Conservation (phyloP, 257 asterid genomes). For the Asclepias syriaca region DNA sequence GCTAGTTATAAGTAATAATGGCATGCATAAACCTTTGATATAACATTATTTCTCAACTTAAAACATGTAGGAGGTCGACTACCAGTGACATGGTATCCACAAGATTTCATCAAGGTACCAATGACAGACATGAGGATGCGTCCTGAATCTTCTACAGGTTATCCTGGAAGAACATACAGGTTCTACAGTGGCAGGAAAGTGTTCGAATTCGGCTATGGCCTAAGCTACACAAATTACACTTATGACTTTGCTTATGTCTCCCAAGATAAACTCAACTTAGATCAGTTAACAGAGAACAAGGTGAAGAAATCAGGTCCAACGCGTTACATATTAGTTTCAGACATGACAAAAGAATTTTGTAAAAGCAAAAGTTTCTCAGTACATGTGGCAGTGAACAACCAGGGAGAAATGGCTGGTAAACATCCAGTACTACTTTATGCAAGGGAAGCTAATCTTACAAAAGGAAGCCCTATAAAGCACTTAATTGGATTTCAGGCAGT, state of each 20-base stretch:
- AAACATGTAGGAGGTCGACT: slow-evolving; percentile 49
- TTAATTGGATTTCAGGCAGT: slow-evolving; percentile 50
- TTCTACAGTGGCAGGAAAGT: slow-evolving; percentile 63
- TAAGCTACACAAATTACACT: slow-evolving; percentile 52
- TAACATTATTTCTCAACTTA: neutral
- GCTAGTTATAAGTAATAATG: neutral
- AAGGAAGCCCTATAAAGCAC: slow-evolving; percentile 33
- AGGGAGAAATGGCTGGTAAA: slow-evolving; percentile 40
- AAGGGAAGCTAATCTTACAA: slow-evolving; percentile 13
- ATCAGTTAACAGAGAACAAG: neutral
- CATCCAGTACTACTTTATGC: slow-evolving; percentile 48
- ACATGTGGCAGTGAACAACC: slow-evolving; percentile 35
- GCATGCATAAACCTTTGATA: neutral
- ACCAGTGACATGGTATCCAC: slow-evolving; percentile 75
- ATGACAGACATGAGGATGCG: slow-evolving; percentile 85
- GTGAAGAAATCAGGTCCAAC: neutral
- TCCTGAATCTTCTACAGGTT: slow-evolving; percentile 46
- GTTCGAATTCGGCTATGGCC: slow-evolving; percentile 60
- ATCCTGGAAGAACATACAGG: slow-evolving; percentile 71
- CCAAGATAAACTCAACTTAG: slow-evolving; percentile 24
- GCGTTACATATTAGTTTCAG: slow-evolving; percentile 25
- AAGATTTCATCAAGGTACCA: slow-evolving; percentile 40
- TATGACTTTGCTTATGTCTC: slow-evolving; percentile 36
- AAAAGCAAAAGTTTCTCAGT: slow-evolving; percentile 26
- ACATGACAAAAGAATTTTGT: slow-evolving; percentile 30